Conservation (phyloP, 106 monocot genomes). For the Triglochin maritima region DNA sequence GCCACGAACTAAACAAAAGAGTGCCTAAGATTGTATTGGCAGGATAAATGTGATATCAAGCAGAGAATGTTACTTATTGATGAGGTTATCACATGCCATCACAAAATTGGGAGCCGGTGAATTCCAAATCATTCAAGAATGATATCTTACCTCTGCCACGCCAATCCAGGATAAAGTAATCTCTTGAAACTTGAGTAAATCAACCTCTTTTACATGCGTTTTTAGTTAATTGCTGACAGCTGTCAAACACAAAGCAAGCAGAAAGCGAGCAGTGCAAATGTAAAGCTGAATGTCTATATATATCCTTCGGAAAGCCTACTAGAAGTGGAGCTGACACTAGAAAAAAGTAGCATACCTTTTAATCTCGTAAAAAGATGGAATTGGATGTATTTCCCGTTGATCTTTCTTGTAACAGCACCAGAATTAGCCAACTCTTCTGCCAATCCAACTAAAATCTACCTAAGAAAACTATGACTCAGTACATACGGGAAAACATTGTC, state of each 20-base stretch:
- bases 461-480: slow-evolving; percentile 2
- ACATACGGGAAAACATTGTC: neutral
- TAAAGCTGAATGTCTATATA: too few relatives aligned
- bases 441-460: slow-evolving; percentile 47
- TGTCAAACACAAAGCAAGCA: neutral
- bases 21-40: too few relatives aligned
- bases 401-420: slow-evolving; percentile 46
- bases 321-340: neutral
- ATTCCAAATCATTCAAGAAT: too few relatives aligned
- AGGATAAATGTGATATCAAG: too few relatives aligned
- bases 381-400: slow-evolving; percentile 79
- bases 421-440: slow-evolving; percentile 67
- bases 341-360: slow-evolving; percentile 33
- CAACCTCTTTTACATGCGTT: slow-evolving; percentile 21
- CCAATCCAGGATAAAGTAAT: slow-evolving; percentile 28
- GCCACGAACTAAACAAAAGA: too few relatives aligned
- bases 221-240: slow-evolving; percentile 6
- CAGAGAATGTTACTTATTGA: too few relatives aligned
- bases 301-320: neutral
- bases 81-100: too few relatives aligned
- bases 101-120: too few relatives aligned
- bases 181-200: slow-evolving; percentile 14
- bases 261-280: neutral
- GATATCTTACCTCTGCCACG: slow-evolving; percentile 68
- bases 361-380: slow-evolving; percentile 62